These are phyloP conservation scores for Parmelia sp. DNA, from an alignment of 495 filamentous ascomycete species.

Conservation along the genomic window DNA sequence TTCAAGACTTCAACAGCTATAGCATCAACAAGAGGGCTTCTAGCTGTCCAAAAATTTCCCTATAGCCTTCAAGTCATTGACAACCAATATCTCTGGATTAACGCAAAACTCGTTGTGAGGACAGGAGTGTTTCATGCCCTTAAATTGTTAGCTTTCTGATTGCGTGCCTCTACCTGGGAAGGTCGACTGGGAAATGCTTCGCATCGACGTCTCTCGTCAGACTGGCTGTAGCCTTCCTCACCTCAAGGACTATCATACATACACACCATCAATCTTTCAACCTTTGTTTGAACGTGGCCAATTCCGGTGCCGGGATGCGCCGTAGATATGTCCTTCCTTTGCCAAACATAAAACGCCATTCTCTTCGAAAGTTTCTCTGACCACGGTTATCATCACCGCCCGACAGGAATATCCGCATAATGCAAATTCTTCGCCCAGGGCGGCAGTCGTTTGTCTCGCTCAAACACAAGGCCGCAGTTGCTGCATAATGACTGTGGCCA, in stretches of 20 bases:
- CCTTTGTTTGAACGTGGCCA: neutral
- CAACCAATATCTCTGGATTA: too few species aligned
- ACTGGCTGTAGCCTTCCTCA: neutral
- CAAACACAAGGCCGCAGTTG: slow-evolving; percentile 86
- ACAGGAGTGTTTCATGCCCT: neutral
- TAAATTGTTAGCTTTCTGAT: neutral
- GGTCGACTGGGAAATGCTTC: neutral
- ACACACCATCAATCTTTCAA: neutral
- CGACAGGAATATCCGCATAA: slow-evolving; percentile 45
- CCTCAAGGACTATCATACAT: slow-evolving; percentile 7
- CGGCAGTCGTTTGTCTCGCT: slow-evolving; percentile 77
- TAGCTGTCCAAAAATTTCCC: too few species aligned
- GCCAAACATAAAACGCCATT: neutral
- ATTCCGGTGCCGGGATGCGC: neutral
- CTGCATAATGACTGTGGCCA: slow-evolving; percentile 61
- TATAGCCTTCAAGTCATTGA: neutral
- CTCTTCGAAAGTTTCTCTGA: neutral
- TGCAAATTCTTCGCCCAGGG: slow-evolving; percentile 80
- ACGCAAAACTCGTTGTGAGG: neutral
- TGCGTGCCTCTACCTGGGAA: too few species aligned
- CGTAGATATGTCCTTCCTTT: neutral
- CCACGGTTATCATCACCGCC: slow-evolving; percentile 16
- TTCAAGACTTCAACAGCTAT: too few species aligned
- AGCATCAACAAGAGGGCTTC: too few species aligned
- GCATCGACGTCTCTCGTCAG: neutral